These are phyloP conservation scores for Candida pseudoglaebosa DNA, from an alignment of 805 yeast genomes.

Conservation along the genomic window DNA sequence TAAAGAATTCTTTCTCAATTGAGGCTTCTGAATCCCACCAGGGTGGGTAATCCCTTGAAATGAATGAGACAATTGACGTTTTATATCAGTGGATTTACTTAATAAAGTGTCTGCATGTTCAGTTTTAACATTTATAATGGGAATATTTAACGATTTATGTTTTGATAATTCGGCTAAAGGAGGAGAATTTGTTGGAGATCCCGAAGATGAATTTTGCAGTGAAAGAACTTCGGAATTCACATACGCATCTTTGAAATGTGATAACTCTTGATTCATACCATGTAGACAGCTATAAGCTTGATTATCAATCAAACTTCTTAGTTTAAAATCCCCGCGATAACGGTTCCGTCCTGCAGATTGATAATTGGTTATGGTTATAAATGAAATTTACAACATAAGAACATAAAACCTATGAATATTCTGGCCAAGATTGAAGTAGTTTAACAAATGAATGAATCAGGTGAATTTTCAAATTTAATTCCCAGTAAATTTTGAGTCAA, in stretches of 20 bases:
- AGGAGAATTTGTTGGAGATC: slow-evolving; percentile 5
- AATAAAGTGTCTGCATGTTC: slow-evolving; percentile 23
- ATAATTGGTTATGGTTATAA: no score
- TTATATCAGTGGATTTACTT: slow-evolving; percentile 33
- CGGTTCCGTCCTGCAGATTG: no score
- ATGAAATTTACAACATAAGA: no score
- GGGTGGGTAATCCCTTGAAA: slow-evolving; percentile 16
- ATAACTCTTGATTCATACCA: slow-evolving; percentile 2
- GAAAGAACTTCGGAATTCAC: slow-evolving; percentile 1
- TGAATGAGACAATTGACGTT: slow-evolving; percentile 39
- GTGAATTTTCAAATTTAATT: no score
- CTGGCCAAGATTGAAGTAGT: no score
- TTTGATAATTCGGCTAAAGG: slow-evolving; percentile 5
- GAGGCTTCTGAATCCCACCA: slow-evolving; percentile 38
- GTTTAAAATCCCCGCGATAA: no score
- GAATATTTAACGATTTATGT: slow-evolving; percentile 14
- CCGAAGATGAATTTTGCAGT: slow-evolving; percentile 3
- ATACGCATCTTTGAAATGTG: slow-evolving; percentile 6
- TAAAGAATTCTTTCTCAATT: slow-evolving; percentile 32
- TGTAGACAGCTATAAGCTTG: no score
- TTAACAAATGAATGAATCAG: no score
- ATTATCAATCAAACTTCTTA: no score
- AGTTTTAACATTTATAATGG: slow-evolving; percentile 27
- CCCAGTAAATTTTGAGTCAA: no score
- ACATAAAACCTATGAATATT: no score